Evolutionary conservation across 805 yeast genomes (phyloP).

Genomic region (Priceomyces melissophilus): DNA sequence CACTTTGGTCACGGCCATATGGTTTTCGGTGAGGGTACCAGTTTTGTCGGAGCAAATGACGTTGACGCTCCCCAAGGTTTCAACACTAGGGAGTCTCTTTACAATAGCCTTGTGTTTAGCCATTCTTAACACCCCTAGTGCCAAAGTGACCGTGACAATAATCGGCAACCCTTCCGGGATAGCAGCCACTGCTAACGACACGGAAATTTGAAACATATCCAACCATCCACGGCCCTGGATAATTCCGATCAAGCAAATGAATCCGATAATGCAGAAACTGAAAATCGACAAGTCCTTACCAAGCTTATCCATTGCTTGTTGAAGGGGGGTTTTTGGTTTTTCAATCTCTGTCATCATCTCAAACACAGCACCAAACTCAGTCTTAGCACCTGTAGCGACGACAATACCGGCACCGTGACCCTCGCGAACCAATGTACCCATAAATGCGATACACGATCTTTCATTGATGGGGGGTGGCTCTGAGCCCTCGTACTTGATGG

Average conservation of each 20-base stretch:
- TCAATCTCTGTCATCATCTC: constrained; percentile 94
- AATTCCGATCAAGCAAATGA: constrained; percentile 88
- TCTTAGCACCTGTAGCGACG: constrained; percentile 80
- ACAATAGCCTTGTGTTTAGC: constrained; percentile 93
- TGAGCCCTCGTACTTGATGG: constrained; percentile 27
- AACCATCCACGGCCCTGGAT: constrained; percentile 92
- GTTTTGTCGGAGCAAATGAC: constrained; percentile 92
- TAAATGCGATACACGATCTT: constrained; percentile 78
- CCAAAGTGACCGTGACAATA: constrained; percentile 95
- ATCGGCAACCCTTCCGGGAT: constrained; percentile 99
- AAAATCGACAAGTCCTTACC: constrained; percentile 86
- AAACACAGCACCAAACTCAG: constrained; percentile 93
- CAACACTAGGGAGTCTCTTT: constrained; percentile 90
- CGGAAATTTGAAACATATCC: constrained; percentile 97
- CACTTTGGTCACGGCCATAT: constrained; percentile 80
- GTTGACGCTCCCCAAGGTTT: constrained; percentile 90
- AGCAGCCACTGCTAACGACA: constrained; percentile 97
- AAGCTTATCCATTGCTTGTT: constrained; percentile 89
- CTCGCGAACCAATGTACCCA: constrained; percentile 96
- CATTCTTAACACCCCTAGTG: constrained; percentile 95
- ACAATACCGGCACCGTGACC: constrained; percentile 95
- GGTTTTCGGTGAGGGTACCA: constrained; percentile 79
- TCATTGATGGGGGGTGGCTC: constrained; percentile 57
- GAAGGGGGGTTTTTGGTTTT: constrained; percentile 97
- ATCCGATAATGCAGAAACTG: constrained; percentile 83